Percentiles rank a stretch among this genome's conserved stretches.
These are phyloP conservation scores for Neonothopanus nambi DNA, from an alignment of 1,284 basidiomycete species.

Conservation along the genomic window DNA sequence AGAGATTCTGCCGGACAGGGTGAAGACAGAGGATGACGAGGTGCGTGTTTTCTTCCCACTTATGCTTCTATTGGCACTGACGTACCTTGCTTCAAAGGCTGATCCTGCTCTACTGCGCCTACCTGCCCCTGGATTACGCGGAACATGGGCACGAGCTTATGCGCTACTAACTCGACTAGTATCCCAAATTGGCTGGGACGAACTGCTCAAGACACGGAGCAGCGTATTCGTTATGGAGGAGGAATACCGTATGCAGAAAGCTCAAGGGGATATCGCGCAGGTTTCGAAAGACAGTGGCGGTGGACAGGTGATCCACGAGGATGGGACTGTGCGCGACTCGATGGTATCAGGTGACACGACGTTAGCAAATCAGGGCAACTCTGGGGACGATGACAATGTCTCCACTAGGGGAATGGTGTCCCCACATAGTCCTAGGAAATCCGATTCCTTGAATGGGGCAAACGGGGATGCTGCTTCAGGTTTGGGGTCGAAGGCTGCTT, in stretches of 20 bases:
- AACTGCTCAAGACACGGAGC: slow-evolving; percentile 92
- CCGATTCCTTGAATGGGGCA: slow-evolving; percentile 4
- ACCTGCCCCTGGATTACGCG: slow-evolving; percentile 91
- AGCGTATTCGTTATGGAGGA: slow-evolving; percentile 99
- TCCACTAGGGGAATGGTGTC: slow-evolving; percentile 64
- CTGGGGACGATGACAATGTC: slow-evolving; percentile 68
- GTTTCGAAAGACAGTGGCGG: slow-evolving; percentile 27
- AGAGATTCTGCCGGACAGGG: slow-evolving; percentile 74
- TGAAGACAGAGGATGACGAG: slow-evolving; percentile 84
- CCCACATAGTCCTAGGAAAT: slow-evolving; percentile 30
- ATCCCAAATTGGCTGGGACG: slow-evolving; percentile 97
- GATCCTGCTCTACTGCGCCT: slow-evolving; percentile 92
- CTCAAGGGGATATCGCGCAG: slow-evolving; percentile 56
- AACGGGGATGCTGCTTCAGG: too few species aligned
- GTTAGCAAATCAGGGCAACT: slow-evolving; percentile 29
- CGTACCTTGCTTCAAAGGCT: slow-evolving; percentile 53
- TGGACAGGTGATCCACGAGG: slow-evolving; percentile 51
- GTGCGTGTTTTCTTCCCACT: slow-evolving; percentile 38
- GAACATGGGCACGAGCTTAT: slow-evolving; percentile 96
- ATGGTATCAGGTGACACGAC: slow-evolving; percentile 26
- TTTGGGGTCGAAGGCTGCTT: not conserved
- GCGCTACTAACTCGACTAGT: slow-evolving; percentile 88
- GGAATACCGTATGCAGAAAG: slow-evolving; percentile 91
- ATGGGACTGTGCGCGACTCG: slow-evolving; percentile 44
- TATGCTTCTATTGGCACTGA: too few species aligned